Evolutionary conservation across 768 basidiomycete species (phyloP), one percentile per base, ranked within the genome.

Genomic region (Pleurotus tuber-regium): DNA sequence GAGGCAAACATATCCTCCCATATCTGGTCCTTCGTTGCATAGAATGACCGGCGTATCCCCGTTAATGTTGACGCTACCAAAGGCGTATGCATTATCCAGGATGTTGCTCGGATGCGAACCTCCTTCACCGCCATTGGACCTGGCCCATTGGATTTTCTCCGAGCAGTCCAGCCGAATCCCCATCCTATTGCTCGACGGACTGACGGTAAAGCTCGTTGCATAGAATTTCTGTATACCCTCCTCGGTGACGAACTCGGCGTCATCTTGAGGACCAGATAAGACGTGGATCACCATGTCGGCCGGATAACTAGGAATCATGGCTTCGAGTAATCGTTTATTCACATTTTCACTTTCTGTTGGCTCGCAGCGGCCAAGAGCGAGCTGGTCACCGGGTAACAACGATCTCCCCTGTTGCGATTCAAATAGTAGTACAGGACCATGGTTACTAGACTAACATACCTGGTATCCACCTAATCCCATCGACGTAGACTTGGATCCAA

Each of bases 1-100:
- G 16, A 76, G 47, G 57, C 81, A 84, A 10, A 83, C 60, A 47
- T 84, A 83, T 1, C 83, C 83, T 4, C 83, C 82, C 75, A 82
- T 81, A 61, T 82, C 80, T 0, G 82, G 83, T 0, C 79, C 80
- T 59, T 86, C 86, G 23, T 74, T 73, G 3, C 75, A 74, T 44
- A 86, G 65, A n/a, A 86, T 77, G 2, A 86, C 82, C 0, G 86
- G 84, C 0, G 83, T 85, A 59, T 87, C 85, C 1, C 85, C 85
- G 56, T 87, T 87, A 47, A 85, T 52, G 57, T 86, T 85, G 53
- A 86, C 57, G 1, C 76, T 69, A 4, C 82, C 83, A 19, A 68
- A 60, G 0, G 76, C 75, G 56, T 85, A 84, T 3, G 76, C 80
- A 40, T 82, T 83, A 52, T 84, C 80, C 16, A 84, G 71, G 29